Conservation (phyloP, 768 basidiomycete species). For the Paxillus ammoniavirescens region DNA sequence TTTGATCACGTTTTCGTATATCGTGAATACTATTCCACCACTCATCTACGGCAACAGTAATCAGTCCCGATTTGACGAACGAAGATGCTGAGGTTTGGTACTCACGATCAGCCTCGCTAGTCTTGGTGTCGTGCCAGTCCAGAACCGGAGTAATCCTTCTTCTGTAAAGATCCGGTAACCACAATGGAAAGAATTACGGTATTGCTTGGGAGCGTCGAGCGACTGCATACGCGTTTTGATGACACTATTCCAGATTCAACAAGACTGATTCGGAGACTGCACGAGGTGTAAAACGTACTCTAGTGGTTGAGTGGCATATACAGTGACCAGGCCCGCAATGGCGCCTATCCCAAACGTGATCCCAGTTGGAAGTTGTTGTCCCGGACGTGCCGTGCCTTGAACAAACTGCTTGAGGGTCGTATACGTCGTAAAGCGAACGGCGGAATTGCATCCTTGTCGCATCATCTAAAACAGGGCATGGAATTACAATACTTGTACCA, state of each 20-base stretch:
- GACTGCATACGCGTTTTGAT: slow-evolving; percentile 99
- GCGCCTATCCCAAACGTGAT: slow-evolving; percentile 96
- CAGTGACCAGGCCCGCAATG: slow-evolving; percentile 91
- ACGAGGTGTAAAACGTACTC: slow-evolving; percentile 48
- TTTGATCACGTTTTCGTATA: slow-evolving; percentile 81
- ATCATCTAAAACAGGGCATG: slow-evolving; percentile 63
- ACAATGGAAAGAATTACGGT: slow-evolving; percentile 94
- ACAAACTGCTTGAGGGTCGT: slow-evolving; percentile 92
- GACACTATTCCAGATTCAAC: slow-evolving; percentile 51
- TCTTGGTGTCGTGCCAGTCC: slow-evolving; percentile 95
- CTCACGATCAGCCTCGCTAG: slow-evolving; percentile 80
- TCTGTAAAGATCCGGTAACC: slow-evolving; percentile 93
- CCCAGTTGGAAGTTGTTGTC: slow-evolving; percentile 78
- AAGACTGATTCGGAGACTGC: too few relatives aligned
- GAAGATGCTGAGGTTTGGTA: slow-evolving; percentile 5
- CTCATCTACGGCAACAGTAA: slow-evolving; percentile 56
- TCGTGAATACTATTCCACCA: slow-evolving; percentile 90
- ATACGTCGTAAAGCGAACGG: slow-evolving; percentile 94
- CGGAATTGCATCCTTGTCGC: slow-evolving; percentile 97
- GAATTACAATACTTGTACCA: neutral
- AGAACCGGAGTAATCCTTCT: slow-evolving; percentile 89
- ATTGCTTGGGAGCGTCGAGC: slow-evolving; percentile 75
- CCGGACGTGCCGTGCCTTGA: slow-evolving; percentile 78
- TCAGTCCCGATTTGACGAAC: neutral
- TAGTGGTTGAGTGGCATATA: slow-evolving; percentile 85